These are phyloP conservation scores for Cytospora piceae DNA, from an alignment of 2,329 filamentous ascomycete species.

Conservation along the genomic window DNA sequence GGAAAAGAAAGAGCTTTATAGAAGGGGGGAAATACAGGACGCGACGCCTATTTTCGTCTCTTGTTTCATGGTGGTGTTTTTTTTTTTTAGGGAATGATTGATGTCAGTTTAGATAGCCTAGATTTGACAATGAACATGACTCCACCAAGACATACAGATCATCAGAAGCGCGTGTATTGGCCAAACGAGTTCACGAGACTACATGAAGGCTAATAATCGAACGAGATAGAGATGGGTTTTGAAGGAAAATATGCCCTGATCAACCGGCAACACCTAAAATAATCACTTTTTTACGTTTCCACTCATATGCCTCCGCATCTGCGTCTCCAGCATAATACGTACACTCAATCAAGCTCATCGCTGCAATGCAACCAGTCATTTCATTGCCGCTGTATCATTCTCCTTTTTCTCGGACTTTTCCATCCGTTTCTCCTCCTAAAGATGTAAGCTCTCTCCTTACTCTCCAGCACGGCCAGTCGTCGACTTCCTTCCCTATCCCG, in stretches of 20 bases:
- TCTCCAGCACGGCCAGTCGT: background rate
- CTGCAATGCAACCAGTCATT: conserved; percentile 6
- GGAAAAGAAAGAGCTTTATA: conserved; percentile 18
- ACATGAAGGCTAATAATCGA: background rate
- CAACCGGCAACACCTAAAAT: background rate
- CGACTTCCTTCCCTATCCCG: background rate
- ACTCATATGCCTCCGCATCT: background rate
- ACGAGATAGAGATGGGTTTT: background rate
- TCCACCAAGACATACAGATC: background rate
- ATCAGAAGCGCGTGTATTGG: background rate
- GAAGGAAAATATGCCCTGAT: background rate
- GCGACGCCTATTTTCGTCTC: conserved; percentile 10
- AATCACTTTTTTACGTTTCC: conserved; percentile 5
- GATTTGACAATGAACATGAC: conserved; percentile 20
- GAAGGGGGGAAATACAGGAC: conserved; percentile 16
- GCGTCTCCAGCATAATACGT: background rate
- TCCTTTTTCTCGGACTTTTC: background rate
- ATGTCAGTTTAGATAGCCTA: conserved; percentile 23
- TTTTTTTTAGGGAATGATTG: conserved; percentile 9
- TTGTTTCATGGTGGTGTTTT: background rate
- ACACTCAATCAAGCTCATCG: background rate
- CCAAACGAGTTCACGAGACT: background rate
- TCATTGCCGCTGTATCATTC: conserved; percentile 7
- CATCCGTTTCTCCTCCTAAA: background rate
- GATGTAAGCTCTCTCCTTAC: no score